A percentile compares a stretch with the other conserved stretches of the same genome.
Conservation (phyloP, 495 filamentous ascomycete species). For the Platismatia glauca region DNA sequence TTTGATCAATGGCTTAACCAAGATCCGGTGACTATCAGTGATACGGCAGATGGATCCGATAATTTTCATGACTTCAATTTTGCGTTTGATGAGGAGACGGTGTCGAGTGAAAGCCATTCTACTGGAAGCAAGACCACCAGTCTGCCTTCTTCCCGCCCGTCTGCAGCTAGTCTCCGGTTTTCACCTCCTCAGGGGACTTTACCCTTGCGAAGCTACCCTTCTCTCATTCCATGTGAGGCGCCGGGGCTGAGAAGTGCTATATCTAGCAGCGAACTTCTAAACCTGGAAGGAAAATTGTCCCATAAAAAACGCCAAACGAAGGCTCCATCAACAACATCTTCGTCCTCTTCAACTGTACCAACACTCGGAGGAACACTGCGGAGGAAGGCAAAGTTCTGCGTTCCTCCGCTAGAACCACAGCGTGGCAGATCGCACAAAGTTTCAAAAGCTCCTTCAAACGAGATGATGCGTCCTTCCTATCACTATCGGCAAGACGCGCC, state of each 20-base stretch:
- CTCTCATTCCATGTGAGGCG: conserved; percentile 4
- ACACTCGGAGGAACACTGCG: conserved; percentile 19
- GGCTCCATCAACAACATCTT: background rate
- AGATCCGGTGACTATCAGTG: conserved; percentile 32
- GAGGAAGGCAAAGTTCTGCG: conserved; percentile 19
- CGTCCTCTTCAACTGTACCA: conserved; percentile 1
- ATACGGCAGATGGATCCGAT: conserved; percentile 32
- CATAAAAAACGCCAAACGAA: background rate
- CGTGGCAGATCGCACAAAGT: conserved; percentile 9
- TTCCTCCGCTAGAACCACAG: conserved; percentile 2
- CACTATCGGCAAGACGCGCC: conserved; percentile 16
- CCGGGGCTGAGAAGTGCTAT: conserved; percentile 8
- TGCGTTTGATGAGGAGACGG: conserved; percentile 34
- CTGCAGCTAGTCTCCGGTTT: background rate
- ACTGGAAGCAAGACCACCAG: conserved; percentile 8
- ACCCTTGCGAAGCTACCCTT: conserved; percentile 11
- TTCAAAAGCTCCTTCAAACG: conserved; percentile 9
- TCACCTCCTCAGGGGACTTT: background rate
- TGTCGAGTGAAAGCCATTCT: conserved; percentile 20
- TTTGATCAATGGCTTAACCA: conserved; percentile 47
- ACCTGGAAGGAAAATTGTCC: conserved; percentile 17
- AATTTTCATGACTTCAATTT: conserved; percentile 39
- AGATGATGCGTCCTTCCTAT: conserved; percentile 22
- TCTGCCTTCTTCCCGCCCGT: conserved; percentile 1
- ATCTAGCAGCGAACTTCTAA: conserved; percentile 19